Evolutionary conservation across 306 rosid genomes (phyloP).

Genomic region (Sesbania bispinosa): DNA sequence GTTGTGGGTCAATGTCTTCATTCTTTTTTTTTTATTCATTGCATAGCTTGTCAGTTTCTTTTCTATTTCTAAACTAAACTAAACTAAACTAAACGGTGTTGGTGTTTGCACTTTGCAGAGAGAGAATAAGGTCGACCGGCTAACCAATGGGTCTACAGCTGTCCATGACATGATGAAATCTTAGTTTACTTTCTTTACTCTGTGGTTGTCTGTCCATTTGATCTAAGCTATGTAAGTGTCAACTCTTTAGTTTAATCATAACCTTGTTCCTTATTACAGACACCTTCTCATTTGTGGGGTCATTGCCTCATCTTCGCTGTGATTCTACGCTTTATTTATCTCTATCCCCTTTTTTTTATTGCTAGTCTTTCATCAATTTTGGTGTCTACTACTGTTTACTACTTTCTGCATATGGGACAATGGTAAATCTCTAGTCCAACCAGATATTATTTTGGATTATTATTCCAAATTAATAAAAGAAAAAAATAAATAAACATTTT

Average conservation of each 20-base stretch:
- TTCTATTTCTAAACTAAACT: too few species aligned
- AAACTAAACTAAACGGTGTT: too few species aligned
- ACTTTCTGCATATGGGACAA: conserved; percentile 26
- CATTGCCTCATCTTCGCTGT: conserved; percentile 29
- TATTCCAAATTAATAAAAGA: background rate
- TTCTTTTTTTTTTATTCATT: background rate
- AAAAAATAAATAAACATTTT: background rate
- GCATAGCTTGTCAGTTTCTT: conserved; percentile 1
- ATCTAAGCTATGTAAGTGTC: conserved; percentile 31
- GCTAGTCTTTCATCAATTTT: conserved; percentile 28
- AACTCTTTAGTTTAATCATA: conserved; percentile 27
- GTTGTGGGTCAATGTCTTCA: conserved; percentile 13
- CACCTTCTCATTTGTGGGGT: conserved; percentile 31
- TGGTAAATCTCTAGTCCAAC: background rate
- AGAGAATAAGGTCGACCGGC: conserved; percentile 1
- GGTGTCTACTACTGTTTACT: conserved; percentile 18
- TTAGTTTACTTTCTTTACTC: conserved; percentile 16
- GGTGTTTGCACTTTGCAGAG: background rate
- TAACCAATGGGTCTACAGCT: conserved; percentile 35
- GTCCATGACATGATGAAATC: conserved; percentile 22
- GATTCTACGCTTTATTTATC: conserved; percentile 1
- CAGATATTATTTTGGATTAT: background rate
- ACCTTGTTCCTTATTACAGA: background rate
- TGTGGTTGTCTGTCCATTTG: conserved; percentile 32
- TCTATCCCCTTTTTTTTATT: background rate